These are phyloP conservation scores for Cyclocybe aegerita DNA, from an alignment of 768 basidiomycete species.

Conservation along the genomic window DNA sequence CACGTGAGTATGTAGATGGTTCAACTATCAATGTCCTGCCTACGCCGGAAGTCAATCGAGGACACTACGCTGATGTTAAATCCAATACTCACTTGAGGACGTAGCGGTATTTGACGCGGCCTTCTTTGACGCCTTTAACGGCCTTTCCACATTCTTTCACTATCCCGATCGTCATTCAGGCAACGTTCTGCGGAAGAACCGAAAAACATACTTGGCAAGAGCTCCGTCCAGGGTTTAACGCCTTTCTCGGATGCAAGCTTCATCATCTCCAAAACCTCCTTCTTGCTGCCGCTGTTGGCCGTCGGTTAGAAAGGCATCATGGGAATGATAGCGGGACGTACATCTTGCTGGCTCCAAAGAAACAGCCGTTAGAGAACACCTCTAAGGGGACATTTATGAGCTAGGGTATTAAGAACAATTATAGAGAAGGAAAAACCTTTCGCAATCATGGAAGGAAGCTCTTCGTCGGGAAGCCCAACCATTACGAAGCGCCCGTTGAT, in stretches of 20 bases:
- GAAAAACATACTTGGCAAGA: slow-evolving; percentile 35
- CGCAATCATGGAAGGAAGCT: slow-evolving; percentile 37
- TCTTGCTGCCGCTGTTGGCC: slow-evolving; percentile 52
- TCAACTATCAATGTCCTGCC: too few relatives aligned
- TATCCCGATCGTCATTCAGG: slow-evolving; percentile 4
- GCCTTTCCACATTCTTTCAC: slow-evolving; percentile 49
- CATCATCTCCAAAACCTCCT: slow-evolving; percentile 60
- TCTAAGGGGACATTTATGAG: slow-evolving; percentile 13
- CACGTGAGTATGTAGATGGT: too few relatives aligned
- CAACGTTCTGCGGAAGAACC: not conserved
- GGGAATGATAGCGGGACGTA: slow-evolving; percentile 7
- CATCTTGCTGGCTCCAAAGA: slow-evolving; percentile 30
- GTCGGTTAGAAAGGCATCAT: slow-evolving; percentile 18
- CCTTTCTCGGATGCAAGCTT: slow-evolving; percentile 54
- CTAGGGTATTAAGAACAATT: slow-evolving; percentile 20
- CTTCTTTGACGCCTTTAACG: slow-evolving; percentile 44
- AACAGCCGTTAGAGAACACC: slow-evolving; percentile 19
- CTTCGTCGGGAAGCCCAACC: slow-evolving; percentile 55
- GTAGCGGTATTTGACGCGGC: slow-evolving; percentile 53
- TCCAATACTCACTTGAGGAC: slow-evolving; percentile 37
- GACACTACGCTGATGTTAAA: too few relatives aligned
- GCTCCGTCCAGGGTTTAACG: slow-evolving; percentile 46
- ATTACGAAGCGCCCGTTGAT: slow-evolving; percentile 56
- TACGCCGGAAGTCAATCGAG: too few relatives aligned
- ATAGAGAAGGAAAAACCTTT: slow-evolving; percentile 16